These are phyloP conservation scores for Vitis labrusca DNA, from an alignment of 164 flowering plant genomes.

Conservation along the genomic window DNA sequence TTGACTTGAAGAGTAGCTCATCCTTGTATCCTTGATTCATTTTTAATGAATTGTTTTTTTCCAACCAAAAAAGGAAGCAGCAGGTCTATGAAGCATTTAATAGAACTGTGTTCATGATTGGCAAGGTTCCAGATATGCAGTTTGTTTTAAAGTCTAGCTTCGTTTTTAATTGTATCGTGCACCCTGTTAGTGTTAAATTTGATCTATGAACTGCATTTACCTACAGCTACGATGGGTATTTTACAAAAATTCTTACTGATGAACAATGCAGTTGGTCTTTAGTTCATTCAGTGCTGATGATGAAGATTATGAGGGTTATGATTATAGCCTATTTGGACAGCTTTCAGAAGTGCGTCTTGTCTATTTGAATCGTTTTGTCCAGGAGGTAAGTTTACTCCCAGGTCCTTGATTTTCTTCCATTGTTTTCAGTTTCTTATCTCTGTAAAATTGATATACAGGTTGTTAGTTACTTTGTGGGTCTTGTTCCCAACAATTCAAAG, in stretches of 20 bases:
- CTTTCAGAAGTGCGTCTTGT: constrained; percentile 94
- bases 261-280: constrained; percentile 65
- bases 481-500: constrained; percentile 64
- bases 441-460: constrained; percentile 44
- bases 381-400: constrained; percentile 62
- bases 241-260: constrained; percentile 7
- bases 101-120: background rate
- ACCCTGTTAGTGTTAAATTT: background rate
- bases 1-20: no score
- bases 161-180: no score
- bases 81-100: no score
- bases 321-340: constrained; percentile 81
- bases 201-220: background rate
- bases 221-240: background rate
- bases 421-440: constrained; percentile 10
- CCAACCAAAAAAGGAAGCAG: no score
- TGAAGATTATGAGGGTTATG: constrained; percentile 89
- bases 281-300: constrained; percentile 72
- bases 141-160: constrained; percentile 1
- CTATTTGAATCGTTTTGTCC: constrained; percentile 88
- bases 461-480: constrained; percentile 82
- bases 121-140: background rate
- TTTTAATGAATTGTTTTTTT: no score
- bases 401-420: background rate
- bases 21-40: no score